These are phyloP conservation scores for Sistotremastrum niveocremeum DNA, from an alignment of 768 basidiomycete species.

Conservation along the genomic window DNA sequence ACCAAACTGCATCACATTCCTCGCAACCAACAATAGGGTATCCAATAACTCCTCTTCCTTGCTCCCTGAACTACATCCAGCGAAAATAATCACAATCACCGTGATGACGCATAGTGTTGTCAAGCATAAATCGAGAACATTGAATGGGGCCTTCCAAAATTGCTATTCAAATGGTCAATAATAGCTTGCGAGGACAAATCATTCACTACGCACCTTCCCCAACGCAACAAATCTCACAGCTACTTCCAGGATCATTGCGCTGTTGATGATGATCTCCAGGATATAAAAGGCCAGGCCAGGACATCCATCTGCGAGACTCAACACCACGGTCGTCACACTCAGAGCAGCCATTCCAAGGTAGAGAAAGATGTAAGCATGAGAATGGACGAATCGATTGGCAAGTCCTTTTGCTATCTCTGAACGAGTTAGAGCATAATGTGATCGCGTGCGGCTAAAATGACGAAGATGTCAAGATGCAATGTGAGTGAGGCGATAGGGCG, in stretches of 20 bases:
- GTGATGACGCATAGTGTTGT: slow-evolving; percentile 86
- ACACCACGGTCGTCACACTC: slow-evolving; percentile 72
- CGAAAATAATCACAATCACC: slow-evolving; percentile 74
- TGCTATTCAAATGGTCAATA: slow-evolving; percentile 35
- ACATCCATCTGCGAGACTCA: slow-evolving; percentile 74
- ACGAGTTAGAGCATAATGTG: slow-evolving; percentile 75
- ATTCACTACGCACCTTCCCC: slow-evolving; percentile 54
- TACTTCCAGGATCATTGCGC: slow-evolving; percentile 90
- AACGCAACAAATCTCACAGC: slow-evolving; percentile 84
- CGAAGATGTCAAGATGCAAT: slow-evolving; percentile 8
- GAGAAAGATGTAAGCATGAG: slow-evolving; percentile 72
- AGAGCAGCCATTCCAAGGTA: slow-evolving; percentile 84
- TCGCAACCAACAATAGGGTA: slow-evolving; percentile 78
- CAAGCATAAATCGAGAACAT: slow-evolving; percentile 76
- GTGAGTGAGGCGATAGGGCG: slow-evolving; percentile 3
- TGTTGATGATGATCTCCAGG: slow-evolving; percentile 79
- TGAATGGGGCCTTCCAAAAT: slow-evolving; percentile 95
- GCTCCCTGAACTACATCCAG: slow-evolving; percentile 69
- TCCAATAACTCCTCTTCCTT: slow-evolving; percentile 93
- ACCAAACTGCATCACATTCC: slow-evolving; percentile 88
- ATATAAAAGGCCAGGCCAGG: slow-evolving; percentile 82
- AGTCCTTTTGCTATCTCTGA: slow-evolving; percentile 74
- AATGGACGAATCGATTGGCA: slow-evolving; percentile 85
- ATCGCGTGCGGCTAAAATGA: slow-evolving; percentile 47
- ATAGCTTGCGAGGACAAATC: not conserved